A percentile compares a stretch with the other conserved stretches of the same genome.
These are phyloP conservation scores for Aquilaria agallochum DNA, from an alignment of 441 rosid genomes.

Conservation along the genomic window DNA sequence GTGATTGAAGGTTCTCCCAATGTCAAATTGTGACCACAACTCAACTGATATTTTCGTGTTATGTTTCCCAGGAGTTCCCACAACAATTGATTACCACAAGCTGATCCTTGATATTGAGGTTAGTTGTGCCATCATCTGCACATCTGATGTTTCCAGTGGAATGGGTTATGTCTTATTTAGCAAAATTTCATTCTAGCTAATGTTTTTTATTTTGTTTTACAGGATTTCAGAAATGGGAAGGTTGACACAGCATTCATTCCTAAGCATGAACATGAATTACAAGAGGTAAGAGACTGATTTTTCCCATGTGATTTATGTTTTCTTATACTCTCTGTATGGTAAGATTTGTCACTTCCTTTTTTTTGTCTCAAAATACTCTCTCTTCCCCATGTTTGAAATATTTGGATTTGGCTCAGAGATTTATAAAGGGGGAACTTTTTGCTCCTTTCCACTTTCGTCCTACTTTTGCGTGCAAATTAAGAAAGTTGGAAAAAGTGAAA, in stretches of 20 bases:
- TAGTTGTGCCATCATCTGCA: conserved; percentile 19
- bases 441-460: background rate
- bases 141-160: background rate
- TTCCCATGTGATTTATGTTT: background rate
- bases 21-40: background rate
- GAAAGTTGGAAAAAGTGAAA: no score
- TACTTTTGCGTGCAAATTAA: no score
- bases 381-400: background rate
- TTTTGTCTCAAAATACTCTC: background rate
- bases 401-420: background rate
- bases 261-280: conserved; percentile 87
- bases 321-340: no score
- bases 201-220: conserved; percentile 11
- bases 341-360: background rate
- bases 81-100: conserved; percentile 91
- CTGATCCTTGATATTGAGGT: conserved; percentile 96
- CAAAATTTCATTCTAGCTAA: conserved; percentile 5
- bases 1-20: background rate
- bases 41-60: conserved; percentile 9
- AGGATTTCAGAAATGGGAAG: conserved; percentile 92
- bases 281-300: conserved; percentile 46
- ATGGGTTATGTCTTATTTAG: conserved; percentile 5
- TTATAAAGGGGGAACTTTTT: background rate
- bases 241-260: conserved; percentile 97
- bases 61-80: conserved; percentile 69